Evolutionary conservation across 768 basidiomycete species (phyloP).

Genomic region (Daedalea quercina): DNA sequence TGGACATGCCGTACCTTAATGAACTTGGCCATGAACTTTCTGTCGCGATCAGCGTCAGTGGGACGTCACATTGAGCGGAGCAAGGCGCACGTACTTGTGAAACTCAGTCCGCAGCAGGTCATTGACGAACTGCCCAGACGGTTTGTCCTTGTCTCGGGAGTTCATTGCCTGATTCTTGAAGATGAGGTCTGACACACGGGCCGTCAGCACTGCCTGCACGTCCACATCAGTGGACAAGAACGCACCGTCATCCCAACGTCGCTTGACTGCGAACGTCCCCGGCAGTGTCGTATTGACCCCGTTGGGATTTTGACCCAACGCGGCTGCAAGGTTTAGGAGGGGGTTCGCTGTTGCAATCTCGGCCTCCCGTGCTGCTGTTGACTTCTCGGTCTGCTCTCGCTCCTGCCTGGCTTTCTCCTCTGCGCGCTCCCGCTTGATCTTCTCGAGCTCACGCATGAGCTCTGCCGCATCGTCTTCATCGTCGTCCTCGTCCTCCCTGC

Average conservation of each 20-base stretch:
- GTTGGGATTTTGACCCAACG: constrained; percentile 67
- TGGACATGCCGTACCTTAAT: constrained; percentile 55
- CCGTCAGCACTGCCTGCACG: constrained; percentile 1
- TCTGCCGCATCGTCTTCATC: constrained; percentile 90
- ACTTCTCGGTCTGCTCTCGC: constrained; percentile 57
- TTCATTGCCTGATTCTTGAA: constrained; percentile 97
- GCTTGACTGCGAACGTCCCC: constrained; percentile 86
- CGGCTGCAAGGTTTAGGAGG: constrained; percentile 84
- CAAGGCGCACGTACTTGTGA: constrained; percentile 60
- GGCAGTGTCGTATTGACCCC: constrained; percentile 69
- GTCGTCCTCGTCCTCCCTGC: constrained; percentile 33
- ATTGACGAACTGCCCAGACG: constrained; percentile 85
- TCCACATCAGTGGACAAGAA: neutral
- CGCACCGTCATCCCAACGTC: constrained; percentile 90
- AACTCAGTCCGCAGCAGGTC: constrained; percentile 92
- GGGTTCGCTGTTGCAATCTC: constrained; percentile 88
- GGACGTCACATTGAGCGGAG: neutral
- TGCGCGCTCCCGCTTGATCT: constrained; percentile 93
- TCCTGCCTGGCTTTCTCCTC: constrained; percentile 87
- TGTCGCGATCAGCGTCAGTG: constrained; percentile 24
- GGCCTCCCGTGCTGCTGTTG: constrained; percentile 60
- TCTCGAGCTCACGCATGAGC: constrained; percentile 92
- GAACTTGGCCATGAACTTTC: constrained; percentile 91
- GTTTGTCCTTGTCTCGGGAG: constrained; percentile 49
- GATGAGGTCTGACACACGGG: constrained; percentile 62